A percentile compares a stretch with the other conserved stretches of the same genome.
These are phyloP conservation scores for Fusarium anthophilum DNA, from an alignment of 2,329 filamentous ascomycete species.

Conservation along the genomic window DNA sequence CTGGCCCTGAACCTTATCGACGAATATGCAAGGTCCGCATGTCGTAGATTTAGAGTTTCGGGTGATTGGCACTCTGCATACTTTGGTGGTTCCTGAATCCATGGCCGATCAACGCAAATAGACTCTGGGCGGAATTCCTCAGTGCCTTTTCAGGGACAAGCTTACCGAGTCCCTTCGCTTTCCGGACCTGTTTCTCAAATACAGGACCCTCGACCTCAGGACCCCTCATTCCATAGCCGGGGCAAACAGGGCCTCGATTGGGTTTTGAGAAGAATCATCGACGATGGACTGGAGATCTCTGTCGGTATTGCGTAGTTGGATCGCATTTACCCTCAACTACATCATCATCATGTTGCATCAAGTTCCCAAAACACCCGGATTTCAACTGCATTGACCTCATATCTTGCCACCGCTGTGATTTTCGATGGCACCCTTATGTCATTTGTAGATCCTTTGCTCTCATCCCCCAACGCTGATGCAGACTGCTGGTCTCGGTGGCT, in stretches of 20 bases:
- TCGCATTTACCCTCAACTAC: not conserved
- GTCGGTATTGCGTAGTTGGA: not conserved
- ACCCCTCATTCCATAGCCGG: conserved; percentile 2
- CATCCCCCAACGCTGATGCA: not conserved
- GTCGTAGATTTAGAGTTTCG: not conserved
- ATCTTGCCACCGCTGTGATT: not conserved
- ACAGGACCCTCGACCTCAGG: not conserved
- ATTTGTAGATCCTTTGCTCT: not conserved
- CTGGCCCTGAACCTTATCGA: conserved; percentile 3
- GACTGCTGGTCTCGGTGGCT: no score
- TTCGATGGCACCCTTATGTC: not conserved
- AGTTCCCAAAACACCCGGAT: no score
- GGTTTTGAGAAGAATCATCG: not conserved
- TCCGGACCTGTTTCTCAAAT: not conserved
- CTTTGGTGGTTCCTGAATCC: conserved; percentile 1
- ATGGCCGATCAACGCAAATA: not conserved
- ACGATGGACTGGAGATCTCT: not conserved
- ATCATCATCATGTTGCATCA: not conserved
- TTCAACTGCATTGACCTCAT: not conserved
- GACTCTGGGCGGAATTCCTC: conserved; percentile 7
- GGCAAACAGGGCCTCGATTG: not conserved
- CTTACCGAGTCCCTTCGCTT: not conserved
- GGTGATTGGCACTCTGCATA: not conserved
- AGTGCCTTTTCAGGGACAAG: not conserved
- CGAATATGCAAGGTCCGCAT: not conserved